phyloP scores from a whole-genome alignment of 73 alveolate genomes.

The Breviolum minutum region DNA sequence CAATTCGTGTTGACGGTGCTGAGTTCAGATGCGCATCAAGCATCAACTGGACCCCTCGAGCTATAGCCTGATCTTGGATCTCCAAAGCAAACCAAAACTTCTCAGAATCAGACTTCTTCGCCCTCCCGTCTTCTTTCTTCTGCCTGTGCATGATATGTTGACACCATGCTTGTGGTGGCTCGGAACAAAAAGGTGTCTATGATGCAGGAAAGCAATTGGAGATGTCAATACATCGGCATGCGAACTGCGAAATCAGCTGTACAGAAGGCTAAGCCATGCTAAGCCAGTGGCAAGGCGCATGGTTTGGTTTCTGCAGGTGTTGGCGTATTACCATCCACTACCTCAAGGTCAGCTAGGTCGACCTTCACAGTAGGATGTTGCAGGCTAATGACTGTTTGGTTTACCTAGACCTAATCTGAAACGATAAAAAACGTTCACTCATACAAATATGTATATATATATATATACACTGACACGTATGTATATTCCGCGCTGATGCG shows the following conservation, averaged over 20 bases:
- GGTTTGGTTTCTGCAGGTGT: conserved; percentile 51
- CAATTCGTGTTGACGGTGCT: too few species aligned
- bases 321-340: conserved; percentile 48
- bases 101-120: conserved; percentile 22
- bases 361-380: neutral
- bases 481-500: neutral
- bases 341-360: neutral
- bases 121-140: conserved; percentile 60
- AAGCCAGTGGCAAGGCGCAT: conserved; percentile 26
- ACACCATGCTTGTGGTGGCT: neutral
- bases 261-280: neutral
- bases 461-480: neutral
- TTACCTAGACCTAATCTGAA: neutral
- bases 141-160: neutral
- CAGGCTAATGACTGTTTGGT: neutral
- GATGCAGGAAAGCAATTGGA: neutral
- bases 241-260: neutral
- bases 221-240: neutral
- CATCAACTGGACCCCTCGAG: too few species aligned
- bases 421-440: neutral
- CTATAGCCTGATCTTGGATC: too few species aligned
- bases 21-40: too few species aligned
- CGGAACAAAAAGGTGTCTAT: neutral
- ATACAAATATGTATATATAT: neutral
- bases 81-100: neutral